Conservation (phyloP, 108 stramenopile species). For the Nannochloropsis oceanica region DNA sequence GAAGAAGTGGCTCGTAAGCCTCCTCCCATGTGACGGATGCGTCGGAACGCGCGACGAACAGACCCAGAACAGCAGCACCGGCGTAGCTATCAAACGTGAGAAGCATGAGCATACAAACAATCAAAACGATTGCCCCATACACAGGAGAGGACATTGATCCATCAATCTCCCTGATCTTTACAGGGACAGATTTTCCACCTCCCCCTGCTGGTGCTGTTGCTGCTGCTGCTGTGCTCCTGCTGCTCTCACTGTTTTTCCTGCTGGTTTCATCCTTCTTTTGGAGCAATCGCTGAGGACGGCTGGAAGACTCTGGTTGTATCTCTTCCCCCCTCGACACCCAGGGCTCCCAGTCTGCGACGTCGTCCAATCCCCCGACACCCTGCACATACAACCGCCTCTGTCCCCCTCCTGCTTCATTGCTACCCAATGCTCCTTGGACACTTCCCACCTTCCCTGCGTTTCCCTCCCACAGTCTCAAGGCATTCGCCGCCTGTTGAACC, state of each 20-base stretch:
- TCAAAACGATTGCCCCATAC: constrained; percentile 3
- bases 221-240: not conserved
- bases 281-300: not conserved
- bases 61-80: constrained; percentile 1
- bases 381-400: not conserved
- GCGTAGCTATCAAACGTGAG: constrained; percentile 2
- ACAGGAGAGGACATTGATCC: not conserved
- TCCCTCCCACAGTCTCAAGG: not conserved
- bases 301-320: not conserved
- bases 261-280: no score
- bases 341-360: not conserved
- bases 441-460: not conserved
- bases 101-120: not conserved
- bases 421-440: not conserved
- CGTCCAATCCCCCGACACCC: not conserved
- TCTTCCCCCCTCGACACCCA: not conserved
- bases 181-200: not conserved
- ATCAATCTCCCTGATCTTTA: not conserved
- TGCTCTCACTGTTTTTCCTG: not conserved
- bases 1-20: not conserved
- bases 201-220: not conserved
- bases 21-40: constrained; percentile 4
- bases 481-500: not conserved
- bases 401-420: not conserved
- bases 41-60: not conserved